Percentiles rank a stretch among this genome's conserved stretches.
Evolutionary conservation across 2,329 filamentous ascomycete species (phyloP).

Genomic region (Neoscytalidium dimidiatum): DNA sequence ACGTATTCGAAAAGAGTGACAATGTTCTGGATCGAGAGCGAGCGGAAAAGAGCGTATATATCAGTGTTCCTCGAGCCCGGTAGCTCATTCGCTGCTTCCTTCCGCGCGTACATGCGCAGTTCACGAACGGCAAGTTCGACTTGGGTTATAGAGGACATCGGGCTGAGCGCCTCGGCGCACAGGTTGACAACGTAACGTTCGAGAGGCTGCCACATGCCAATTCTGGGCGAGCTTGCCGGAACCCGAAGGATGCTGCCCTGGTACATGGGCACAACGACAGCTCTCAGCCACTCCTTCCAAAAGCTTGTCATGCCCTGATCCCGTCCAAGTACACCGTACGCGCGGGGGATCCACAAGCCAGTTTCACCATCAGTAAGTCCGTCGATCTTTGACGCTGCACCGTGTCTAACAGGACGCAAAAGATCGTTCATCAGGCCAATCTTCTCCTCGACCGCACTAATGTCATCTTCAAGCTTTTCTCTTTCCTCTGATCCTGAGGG

Average conservation of each 20-base stretch:
- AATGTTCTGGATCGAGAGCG: slow-evolving; percentile 87
- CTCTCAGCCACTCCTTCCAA: slow-evolving; percentile 98
- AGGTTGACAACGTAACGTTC: slow-evolving; percentile 97
- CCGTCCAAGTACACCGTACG: slow-evolving; percentile 87
- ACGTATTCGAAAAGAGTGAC: slow-evolving; percentile 91
- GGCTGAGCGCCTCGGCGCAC: slow-evolving; percentile 91
- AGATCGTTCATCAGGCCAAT: slow-evolving; percentile 97
- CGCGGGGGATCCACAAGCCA: slow-evolving; percentile 91
- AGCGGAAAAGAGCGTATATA: slow-evolving; percentile 88
- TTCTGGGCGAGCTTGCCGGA: slow-evolving; percentile 82
- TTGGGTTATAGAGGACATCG: slow-evolving; percentile 90
- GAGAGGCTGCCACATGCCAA: slow-evolving; percentile 93
- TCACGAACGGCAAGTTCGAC: slow-evolving; percentile 90
- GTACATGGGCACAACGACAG: slow-evolving; percentile 92
- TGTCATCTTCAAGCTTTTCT: slow-evolving; percentile 87
- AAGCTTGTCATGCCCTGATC: slow-evolving; percentile 83
- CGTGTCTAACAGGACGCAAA: slow-evolving; percentile 86
- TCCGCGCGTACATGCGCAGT: slow-evolving; percentile 85
- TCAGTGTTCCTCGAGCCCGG: slow-evolving; percentile 90
- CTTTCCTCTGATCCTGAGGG: slow-evolving; percentile 78
- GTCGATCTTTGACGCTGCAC: slow-evolving; percentile 95
- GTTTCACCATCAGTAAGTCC: slow-evolving; percentile 93
- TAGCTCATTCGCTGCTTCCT: slow-evolving; percentile 89
- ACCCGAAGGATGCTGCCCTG: slow-evolving; percentile 81
- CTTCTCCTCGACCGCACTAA: slow-evolving; percentile 94